Conservation (phyloP, 352 stramenopile species). For the Phytopythium cucurbitacearum region DNA sequence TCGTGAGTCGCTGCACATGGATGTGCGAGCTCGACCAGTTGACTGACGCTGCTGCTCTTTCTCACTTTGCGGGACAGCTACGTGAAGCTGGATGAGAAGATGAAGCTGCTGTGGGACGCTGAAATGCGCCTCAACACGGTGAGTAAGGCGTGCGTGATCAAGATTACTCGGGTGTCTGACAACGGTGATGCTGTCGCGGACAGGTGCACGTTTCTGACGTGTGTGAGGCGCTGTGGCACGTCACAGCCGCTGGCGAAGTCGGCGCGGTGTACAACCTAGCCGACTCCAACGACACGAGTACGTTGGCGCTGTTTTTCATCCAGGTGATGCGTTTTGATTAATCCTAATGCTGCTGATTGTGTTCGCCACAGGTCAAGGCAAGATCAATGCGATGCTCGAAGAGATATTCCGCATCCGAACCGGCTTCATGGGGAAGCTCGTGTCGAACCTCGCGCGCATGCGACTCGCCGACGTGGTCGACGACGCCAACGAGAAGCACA, state of each 20-base stretch:
- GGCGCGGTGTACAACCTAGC: slow-evolving; percentile 81
- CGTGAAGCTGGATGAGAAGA: slow-evolving; percentile 81
- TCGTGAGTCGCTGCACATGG: slow-evolving; percentile 37
- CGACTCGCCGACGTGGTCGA: slow-evolving; percentile 79
- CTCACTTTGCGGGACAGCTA: slow-evolving; percentile 30
- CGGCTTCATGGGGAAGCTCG: slow-evolving; percentile 81
- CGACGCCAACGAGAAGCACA: slow-evolving; percentile 89
- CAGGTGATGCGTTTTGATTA: background rate
- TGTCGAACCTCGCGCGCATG: slow-evolving; percentile 79
- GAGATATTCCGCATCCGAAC: slow-evolving; percentile 81
- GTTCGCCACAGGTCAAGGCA: slow-evolving; percentile 51
- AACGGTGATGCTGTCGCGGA: background rate
- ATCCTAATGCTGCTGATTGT: background rate
- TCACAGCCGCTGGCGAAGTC: slow-evolving; percentile 42
- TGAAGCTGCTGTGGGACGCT: slow-evolving; percentile 85
- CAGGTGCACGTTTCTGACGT: slow-evolving; percentile 82
- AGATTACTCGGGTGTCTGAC: slow-evolving; percentile 2
- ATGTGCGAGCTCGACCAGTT: too few relatives aligned
- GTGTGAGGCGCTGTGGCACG: slow-evolving; percentile 71
- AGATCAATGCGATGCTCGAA: slow-evolving; percentile 72
- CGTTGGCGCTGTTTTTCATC: slow-evolving; percentile 2
- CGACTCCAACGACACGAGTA: slow-evolving; percentile 87
- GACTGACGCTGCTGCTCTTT: background rate
- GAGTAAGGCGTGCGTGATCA: background rate
- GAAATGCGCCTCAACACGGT: slow-evolving; percentile 89